phyloP scores from a whole-genome alignment of 73 alveolate species.

The Paramecium caudatum region DNA sequence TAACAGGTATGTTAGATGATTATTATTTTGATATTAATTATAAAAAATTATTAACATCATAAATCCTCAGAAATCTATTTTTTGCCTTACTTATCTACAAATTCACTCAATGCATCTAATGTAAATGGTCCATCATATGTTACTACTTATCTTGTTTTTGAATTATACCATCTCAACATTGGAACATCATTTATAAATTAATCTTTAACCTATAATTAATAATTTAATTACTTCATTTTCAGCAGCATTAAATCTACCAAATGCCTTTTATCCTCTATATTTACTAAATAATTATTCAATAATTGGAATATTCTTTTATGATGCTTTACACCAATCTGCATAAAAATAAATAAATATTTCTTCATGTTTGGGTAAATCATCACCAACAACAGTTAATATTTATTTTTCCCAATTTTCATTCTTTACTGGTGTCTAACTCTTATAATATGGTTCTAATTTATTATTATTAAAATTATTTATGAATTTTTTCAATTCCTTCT shows the following conservation, averaged over 20 bases:
- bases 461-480: slow-evolving; percentile 32
- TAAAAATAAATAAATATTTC: slow-evolving; percentile 60
- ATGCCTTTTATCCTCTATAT: slow-evolving; percentile 68
- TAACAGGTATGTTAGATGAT: slow-evolving; percentile 22
- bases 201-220: slow-evolving; percentile 1
- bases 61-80: slow-evolving; percentile 40
- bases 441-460: slow-evolving; percentile 42
- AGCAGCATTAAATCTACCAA: slow-evolving; percentile 52
- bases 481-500: slow-evolving; percentile 24
- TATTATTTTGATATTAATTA: no score
- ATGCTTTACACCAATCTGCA: slow-evolving; percentile 42
- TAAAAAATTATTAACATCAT: no score
- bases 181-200: slow-evolving; percentile 32
- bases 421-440: background rate
- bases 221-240: slow-evolving; percentile 21
- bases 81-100: slow-evolving; percentile 43
- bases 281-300: slow-evolving; percentile 37
- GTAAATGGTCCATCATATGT: slow-evolving; percentile 66
- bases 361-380: slow-evolving; percentile 46
- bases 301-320: background rate
- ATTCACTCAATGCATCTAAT: slow-evolving; percentile 60
- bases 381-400: slow-evolving; percentile 46
- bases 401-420: slow-evolving; percentile 64
- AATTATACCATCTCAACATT: slow-evolving; percentile 44
- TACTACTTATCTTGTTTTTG: slow-evolving; percentile 27